These are phyloP conservation scores for Globisporangium cylindrosporum DNA, from an alignment of 352 stramenopile genomes.

Conservation along the genomic window DNA sequence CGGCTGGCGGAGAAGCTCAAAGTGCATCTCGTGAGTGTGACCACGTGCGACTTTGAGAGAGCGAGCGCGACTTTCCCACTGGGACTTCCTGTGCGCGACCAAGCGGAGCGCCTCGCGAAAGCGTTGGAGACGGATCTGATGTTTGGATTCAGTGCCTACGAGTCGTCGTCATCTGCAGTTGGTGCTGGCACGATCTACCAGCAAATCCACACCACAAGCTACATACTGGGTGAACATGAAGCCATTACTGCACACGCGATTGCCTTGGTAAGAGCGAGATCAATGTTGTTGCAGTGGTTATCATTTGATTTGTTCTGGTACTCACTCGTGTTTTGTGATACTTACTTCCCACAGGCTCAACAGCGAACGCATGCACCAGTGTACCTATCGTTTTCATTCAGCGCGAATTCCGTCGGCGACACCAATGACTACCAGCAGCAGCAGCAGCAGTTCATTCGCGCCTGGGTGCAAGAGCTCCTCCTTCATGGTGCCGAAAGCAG, in stretches of 20 bases:
- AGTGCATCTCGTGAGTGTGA: conserved; percentile 48
- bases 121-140: conserved; percentile 61
- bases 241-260: conserved; percentile 32
- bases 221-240: conserved; percentile 22
- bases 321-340: background rate
- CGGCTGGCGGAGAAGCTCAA: conserved; percentile 35
- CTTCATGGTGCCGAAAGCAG: conserved; percentile 30
- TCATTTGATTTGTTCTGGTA: background rate
- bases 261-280: conserved; percentile 24
- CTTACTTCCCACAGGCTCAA: conserved; percentile 33
- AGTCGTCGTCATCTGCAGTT: conserved; percentile 5
- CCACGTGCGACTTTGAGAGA: conserved; percentile 44
- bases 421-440: background rate
- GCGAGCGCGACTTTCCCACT: conserved; percentile 13
- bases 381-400: conserved; percentile 64
- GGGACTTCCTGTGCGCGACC: conserved; percentile 22
- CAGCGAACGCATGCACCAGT: conserved; percentile 46
- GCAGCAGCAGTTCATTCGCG: conserved; percentile 19
- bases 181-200: conserved; percentile 69
- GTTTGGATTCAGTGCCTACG: conserved; percentile 43
- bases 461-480: conserved; percentile 40
- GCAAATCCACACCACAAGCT: conserved; percentile 34
- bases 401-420: background rate
- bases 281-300: background rate
- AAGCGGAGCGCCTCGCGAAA: conserved; percentile 53